Conservation (phyloP, 352 stramenopile genomes). For the Phytopythium montanum region DNA sequence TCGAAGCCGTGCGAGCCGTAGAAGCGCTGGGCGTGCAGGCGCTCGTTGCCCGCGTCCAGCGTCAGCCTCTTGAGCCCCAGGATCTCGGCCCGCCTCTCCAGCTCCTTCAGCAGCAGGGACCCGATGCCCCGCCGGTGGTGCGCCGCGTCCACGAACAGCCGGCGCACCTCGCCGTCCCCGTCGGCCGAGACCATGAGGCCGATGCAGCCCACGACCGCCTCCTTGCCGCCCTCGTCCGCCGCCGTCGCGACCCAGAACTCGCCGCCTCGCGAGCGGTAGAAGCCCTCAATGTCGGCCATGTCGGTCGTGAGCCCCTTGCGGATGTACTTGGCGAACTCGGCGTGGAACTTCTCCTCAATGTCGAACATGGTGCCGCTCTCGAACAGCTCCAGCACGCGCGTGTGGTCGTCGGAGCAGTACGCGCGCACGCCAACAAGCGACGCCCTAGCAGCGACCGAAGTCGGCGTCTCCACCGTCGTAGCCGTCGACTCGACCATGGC, state of each 20-base stretch:
- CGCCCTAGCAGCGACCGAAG: background rate
- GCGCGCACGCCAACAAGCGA: background rate
- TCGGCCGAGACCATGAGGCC: constrained; percentile 14
- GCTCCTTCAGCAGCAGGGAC: constrained; percentile 15
- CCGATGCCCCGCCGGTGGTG: constrained; percentile 20
- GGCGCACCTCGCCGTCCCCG: constrained; percentile 15
- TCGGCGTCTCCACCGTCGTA: background rate
- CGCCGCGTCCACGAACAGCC: constrained; percentile 22
- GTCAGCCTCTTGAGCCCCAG: constrained; percentile 15
- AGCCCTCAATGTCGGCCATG: constrained; percentile 16
- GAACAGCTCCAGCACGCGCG: constrained; percentile 8
- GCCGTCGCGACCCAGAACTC: constrained; percentile 24
- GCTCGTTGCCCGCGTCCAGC: constrained; percentile 19
- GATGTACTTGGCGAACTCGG: constrained; percentile 15
- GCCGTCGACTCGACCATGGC: background rate
- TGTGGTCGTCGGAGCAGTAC: constrained; percentile 3
- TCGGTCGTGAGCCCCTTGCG: constrained; percentile 14
- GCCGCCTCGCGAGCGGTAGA: constrained; percentile 14
- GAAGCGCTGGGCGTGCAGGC: constrained; percentile 11
- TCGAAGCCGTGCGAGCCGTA: constrained; percentile 24
- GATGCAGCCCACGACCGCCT: constrained; percentile 18
- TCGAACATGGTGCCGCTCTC: constrained; percentile 4
- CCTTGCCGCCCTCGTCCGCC: background rate
- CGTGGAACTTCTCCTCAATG: constrained; percentile 6
- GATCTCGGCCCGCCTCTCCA: constrained; percentile 15